Evolutionary conservation across 495 filamentous ascomycete genomes (phyloP), one percentile per base, ranked within the genome.

Genomic region (Penicillium crystallinum): DNA sequence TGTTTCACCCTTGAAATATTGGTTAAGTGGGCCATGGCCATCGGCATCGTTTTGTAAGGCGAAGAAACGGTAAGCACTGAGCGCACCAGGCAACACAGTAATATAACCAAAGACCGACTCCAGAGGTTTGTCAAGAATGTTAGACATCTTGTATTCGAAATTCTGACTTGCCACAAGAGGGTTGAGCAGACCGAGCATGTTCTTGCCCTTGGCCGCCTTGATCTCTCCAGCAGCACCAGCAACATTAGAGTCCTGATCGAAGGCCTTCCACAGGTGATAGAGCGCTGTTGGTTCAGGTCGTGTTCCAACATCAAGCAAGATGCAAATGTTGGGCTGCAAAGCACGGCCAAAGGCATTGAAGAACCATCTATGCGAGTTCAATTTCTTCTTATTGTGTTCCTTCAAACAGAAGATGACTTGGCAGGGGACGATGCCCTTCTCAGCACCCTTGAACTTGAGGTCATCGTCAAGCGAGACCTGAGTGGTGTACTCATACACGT

Each of bases 81-180:
- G 77, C 4, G 95, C 95, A 61, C 95, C 95, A 2, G 95, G 95
- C 43, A 97, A 70, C 63, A 97, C 95, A 18, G 95, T 97, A 56
- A 97, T 97, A 61, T 97, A 97, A 3, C 95, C 95, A 62, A 99
- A 97, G 2, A 97, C 95, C 2, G 87, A 91, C 69, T 99, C 95
- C 19, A 99, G 74, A 4, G 95, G 95, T 69, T 97, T 97, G 65
- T 99, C 95, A 22, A 99, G 77, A 62, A 99, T 99, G 55, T 97
- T 99, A 6, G 89, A 95, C 92, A 97, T 96, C 74, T 99, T 99
- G 77, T 99, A 99, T 69, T 99, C 95, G 59, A 97, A 99, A 62
- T 99, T 97, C 67, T 99, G 95, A 39, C 88, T 91, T 0, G 95
- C 95, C 7, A 99, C 91, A 3, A 99, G 79, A 0, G 95, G 95